Base-by-base conservation (phyloP, 495 filamentous ascomycete species). In the Daldinia grandis region DNA sequence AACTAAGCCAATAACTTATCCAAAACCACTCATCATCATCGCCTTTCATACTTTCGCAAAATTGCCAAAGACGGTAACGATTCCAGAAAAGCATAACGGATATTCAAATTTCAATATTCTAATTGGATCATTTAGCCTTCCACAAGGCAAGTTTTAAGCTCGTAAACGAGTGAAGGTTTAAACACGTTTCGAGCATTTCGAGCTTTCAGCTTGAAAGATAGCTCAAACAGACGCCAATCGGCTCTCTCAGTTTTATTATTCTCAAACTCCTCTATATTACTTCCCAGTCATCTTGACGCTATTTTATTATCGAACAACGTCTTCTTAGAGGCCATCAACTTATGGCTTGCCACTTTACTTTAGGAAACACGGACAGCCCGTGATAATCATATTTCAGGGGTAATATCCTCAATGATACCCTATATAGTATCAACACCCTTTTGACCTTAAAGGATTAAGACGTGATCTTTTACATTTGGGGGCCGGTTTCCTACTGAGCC, bases 121-220 rank as follows among this genome's bases (percentile, higher is more conserved):
- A 57, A 57, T 57, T 35, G 28, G 21, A 9, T 2, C n/a, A 24
- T 56, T 56, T 5, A 9, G 2, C 49, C 1, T 4, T 14, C 14
- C 2, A 53, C 3, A 21, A 53, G 10, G 14, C 9, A 12, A 17
- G 12, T 4, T 53, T 35, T 24, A 31, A 19, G 21, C 47, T 37
- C 1, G 28, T 42, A 28, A 9, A 47, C 65, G 27, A 56, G 40
- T 40, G 12, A 24, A 17, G 1, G 25, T 62, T 27, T 35, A 21
- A 57, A 58, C 66, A 68, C 66, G 58, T 58, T 68, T 62, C 42
- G 40, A 24, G 28, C 37, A 14, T 58, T 68, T 62, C 42, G 40
- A 24, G 28, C 37, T 9, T 25, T 21, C 27, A 25, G 21, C 24
- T 55, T n/a, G 21, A 25, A 25, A 28, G 24, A 37, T 30, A 25